phyloP scores from a whole-genome alignment of 805 yeast species.

The Clavispora phyllophila region DNA sequence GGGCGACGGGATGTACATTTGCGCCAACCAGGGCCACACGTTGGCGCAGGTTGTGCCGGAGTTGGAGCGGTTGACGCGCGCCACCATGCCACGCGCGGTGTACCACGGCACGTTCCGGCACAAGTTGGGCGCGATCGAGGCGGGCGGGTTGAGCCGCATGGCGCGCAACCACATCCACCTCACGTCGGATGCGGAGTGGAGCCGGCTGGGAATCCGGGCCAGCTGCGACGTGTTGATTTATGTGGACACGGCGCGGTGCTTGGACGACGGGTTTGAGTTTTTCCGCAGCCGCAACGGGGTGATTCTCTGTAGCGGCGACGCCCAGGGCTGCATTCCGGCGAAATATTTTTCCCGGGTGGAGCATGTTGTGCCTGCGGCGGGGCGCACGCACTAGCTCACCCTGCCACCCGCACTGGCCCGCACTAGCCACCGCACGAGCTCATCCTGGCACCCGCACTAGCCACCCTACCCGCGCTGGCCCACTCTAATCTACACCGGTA shows the following conservation, averaged over 20 bases:
- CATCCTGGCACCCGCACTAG: too few species aligned
- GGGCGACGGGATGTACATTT: slow-evolving; percentile 34
- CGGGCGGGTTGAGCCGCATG: slow-evolving; percentile 64
- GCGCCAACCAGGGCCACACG: slow-evolving; percentile 95
- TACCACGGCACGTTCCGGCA: slow-evolving; percentile 75
- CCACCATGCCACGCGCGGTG: slow-evolving; percentile 46
- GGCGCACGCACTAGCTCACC: too few species aligned
- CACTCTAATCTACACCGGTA: too few species aligned
- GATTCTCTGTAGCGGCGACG: slow-evolving; percentile 59
- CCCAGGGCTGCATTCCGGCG: slow-evolving; percentile 44
- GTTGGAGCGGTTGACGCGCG: slow-evolving; percentile 32
- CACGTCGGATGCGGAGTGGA: slow-evolving; percentile 47
- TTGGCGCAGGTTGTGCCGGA: slow-evolving; percentile 43
- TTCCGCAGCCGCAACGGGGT: slow-evolving; percentile 72
- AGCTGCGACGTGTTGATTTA: slow-evolving; percentile 55
- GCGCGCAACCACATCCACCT: slow-evolving; percentile 81
- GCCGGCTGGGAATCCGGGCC: slow-evolving; percentile 72
- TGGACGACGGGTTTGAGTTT: slow-evolving; percentile 42
- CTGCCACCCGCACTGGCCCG: too few species aligned
- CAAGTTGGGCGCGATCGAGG: slow-evolving; percentile 45
- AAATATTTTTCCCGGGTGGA: slow-evolving; percentile 32
- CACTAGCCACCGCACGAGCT: too few species aligned
- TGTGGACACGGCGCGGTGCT: slow-evolving; percentile 49
- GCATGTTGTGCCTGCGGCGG: background rate
- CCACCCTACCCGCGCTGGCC: too few species aligned